Conservation (phyloP, 345 rosid species). For the Theobroma cacao region DNA sequence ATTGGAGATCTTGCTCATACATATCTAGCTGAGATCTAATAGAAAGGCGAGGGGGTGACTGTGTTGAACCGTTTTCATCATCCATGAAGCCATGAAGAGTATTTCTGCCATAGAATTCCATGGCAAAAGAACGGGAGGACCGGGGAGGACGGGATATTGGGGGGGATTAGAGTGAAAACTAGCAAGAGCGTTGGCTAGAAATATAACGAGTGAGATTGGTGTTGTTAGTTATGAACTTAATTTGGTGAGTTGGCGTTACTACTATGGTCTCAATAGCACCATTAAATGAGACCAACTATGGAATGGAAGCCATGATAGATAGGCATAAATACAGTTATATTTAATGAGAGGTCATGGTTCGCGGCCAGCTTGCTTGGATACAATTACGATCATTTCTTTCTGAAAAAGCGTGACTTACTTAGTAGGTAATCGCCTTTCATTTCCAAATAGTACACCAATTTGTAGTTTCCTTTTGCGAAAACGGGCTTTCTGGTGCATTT, state of each 20-base stretch:
- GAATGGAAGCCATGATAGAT: neutral
- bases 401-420: too few species aligned
- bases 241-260: slow-evolving; percentile 6
- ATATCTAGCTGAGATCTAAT: slow-evolving; percentile 20
- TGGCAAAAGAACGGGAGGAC: slow-evolving; percentile 2
- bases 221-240: slow-evolving; percentile 7
- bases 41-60: slow-evolving; percentile 21
- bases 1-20: slow-evolving; percentile 29
- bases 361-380: too few species aligned
- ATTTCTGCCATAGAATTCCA: slow-evolving; percentile 32
- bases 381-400: too few species aligned
- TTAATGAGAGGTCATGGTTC: too few species aligned
- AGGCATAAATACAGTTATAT: neutral
- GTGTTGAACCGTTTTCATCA: slow-evolving; percentile 18
- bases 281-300: neutral
- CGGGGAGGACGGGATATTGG: neutral
- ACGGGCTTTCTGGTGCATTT: too few species aligned
- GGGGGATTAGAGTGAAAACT: neutral
- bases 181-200: neutral
- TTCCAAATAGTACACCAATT: too few species aligned
- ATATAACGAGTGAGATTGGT: neutral
- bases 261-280: neutral
- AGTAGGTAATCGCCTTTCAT: too few species aligned
- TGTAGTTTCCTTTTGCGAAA: too few species aligned
- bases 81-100: slow-evolving; percentile 22